These are phyloP conservation scores for Dactylellina parvicollis DNA, from an alignment of 2,329 filamentous ascomycete species.

Conservation along the genomic window DNA sequence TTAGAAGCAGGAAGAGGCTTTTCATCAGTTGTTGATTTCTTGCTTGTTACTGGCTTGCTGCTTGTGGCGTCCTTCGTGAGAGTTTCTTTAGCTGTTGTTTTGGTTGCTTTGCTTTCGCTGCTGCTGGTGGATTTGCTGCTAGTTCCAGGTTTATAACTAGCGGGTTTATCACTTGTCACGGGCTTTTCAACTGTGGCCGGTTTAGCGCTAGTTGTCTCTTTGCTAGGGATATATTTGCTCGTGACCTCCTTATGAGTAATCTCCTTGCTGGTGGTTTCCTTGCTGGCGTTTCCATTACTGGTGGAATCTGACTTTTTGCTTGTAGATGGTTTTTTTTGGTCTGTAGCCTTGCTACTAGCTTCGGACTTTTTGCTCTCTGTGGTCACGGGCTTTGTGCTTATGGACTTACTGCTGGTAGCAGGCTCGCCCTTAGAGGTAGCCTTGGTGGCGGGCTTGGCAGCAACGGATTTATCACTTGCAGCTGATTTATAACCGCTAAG, in stretches of 20 bases:
- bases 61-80: no score
- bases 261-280: background rate
- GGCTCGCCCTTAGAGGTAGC: background rate
- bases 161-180: background rate
- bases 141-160: background rate
- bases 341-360: background rate
- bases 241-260: no score
- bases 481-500: no score
- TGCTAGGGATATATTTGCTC: no score
- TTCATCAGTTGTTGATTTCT: background rate
- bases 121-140: background rate
- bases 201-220: background rate
- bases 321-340: background rate
- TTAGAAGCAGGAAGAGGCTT: background rate
- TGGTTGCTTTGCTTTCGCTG: background rate
- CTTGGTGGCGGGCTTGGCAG: background rate
- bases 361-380: background rate
- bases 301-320: background rate
- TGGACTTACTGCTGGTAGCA: slow-evolving; percentile 4
- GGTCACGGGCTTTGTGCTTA: background rate
- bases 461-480: background rate
- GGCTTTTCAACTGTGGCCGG: background rate
- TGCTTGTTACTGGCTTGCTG: background rate
- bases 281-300: background rate
- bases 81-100: no score